A percentile compares a stretch with the other conserved stretches of the same genome.
These are phyloP conservation scores for Fusarium liriodendri DNA, from an alignment of 2,329 filamentous ascomycete species.

Conservation along the genomic window DNA sequence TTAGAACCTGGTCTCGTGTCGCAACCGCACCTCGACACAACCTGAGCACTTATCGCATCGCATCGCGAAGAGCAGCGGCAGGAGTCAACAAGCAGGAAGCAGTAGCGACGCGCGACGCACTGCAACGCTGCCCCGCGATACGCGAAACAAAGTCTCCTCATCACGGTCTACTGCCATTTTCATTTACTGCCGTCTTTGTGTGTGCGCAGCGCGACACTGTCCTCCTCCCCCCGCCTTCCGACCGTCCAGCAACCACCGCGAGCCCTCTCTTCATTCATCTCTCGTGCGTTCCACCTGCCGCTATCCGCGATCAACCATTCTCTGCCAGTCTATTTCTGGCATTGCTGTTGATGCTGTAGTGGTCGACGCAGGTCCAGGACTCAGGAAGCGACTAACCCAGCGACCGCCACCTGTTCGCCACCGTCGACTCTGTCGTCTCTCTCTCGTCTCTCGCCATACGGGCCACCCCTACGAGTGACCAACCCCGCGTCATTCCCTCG, in stretches of 20 bases:
- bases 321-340: constrained; percentile 1
- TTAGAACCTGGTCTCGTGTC: constrained; percentile 45
- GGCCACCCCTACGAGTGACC: constrained; percentile 13
- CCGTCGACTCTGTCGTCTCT: constrained; percentile 20
- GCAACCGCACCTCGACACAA: constrained; percentile 42
- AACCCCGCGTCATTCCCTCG: constrained; percentile 41
- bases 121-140: constrained; percentile 35
- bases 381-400: constrained; percentile 21
- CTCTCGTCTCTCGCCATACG: not conserved
- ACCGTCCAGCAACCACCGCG: constrained; percentile 25
- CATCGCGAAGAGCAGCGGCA: constrained; percentile 32
- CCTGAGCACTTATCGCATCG: constrained; percentile 33
- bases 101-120: constrained; percentile 30
- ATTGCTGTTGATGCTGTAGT: constrained; percentile 15
- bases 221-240: constrained; percentile 38
- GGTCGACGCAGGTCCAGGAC: constrained; percentile 27
- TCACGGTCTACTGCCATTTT: constrained; percentile 6
- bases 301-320: constrained; percentile 25
- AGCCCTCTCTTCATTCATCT: constrained; percentile 18
- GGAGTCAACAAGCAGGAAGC: constrained; percentile 30
- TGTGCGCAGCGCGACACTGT: constrained; percentile 38
- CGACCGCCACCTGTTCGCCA: constrained; percentile 36
- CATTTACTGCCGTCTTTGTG: not conserved
- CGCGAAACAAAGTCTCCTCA: constrained; percentile 30
- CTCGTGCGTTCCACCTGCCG: constrained; percentile 17